A percentile compares a stretch with the other conserved stretches of the same genome.
phyloP scores from a whole-genome alignment of 805 yeast species.

The Hanseniaspora occidentalis region DNA sequence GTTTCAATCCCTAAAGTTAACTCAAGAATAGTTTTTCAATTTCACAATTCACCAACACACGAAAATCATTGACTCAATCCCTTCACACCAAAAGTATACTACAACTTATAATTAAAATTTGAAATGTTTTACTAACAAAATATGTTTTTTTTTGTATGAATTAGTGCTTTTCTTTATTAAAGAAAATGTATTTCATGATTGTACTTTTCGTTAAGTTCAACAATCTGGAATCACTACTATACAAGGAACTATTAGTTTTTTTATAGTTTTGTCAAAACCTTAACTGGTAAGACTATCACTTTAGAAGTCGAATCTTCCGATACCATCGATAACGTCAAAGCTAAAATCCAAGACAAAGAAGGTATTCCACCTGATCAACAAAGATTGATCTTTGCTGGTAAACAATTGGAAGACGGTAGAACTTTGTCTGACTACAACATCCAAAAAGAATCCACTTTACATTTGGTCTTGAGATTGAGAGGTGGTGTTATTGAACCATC shows the following conservation, averaged over 20 bases:
- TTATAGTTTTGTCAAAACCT: constrained; percentile 62
- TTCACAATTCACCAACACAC: too few relatives aligned
- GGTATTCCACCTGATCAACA: constrained; percentile 99
- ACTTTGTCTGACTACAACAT: constrained; percentile 98
- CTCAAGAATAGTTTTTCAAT: too few relatives aligned
- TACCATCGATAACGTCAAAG: constrained; percentile 97
- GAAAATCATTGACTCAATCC: too few relatives aligned
- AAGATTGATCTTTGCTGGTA: constrained; percentile 99
- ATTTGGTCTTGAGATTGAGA: constrained; percentile 92
- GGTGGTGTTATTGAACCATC: constrained; percentile 99
- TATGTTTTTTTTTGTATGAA: not conserved
- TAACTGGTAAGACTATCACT: constrained; percentile 91
- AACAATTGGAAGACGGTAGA: constrained; percentile 99
- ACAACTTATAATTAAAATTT: not conserved
- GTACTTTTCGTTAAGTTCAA: too few relatives aligned
- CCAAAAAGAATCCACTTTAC: constrained; percentile 98
- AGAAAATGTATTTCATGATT: not conserved
- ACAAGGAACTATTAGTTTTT: constrained; percentile 4
- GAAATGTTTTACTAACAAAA: constrained; percentile 11
- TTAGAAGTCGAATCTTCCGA: constrained; percentile 98
- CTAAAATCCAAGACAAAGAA: constrained; percentile 98
- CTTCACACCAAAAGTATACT: not conserved
- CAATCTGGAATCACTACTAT: too few relatives aligned
- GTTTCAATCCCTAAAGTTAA: too few relatives aligned
- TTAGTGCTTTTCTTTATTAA: not conserved